Percentiles rank a stretch among this genome's conserved stretches.
Evolutionary conservation across 2,329 filamentous ascomycete genomes (phyloP).

Genomic region (Aureobasidium sp.): DNA sequence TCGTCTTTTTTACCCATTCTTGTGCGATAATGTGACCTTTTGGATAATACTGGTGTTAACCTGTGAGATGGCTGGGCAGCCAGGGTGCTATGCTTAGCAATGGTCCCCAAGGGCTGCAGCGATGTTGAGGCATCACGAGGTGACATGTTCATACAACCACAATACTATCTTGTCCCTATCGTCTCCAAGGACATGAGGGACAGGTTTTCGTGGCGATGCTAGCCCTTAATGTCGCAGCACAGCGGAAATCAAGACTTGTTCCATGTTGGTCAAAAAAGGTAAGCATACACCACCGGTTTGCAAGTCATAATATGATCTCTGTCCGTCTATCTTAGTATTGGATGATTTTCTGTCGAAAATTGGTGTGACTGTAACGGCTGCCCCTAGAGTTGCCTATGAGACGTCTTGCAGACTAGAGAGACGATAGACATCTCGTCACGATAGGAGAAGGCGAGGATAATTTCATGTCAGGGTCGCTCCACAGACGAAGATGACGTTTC

Average conservation of each 20-base stretch:
- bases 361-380: too few relatives aligned
- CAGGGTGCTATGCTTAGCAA: neutral
- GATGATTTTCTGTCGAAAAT: too few relatives aligned
- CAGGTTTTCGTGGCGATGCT: neutral
- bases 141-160: rapidly evolving
- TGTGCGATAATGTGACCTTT: neutral
- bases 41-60: neutral
- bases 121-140: neutral
- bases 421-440: too few relatives aligned
- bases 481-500: neutral
- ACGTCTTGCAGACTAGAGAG: rapidly evolving
- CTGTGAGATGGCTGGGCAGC: neutral
- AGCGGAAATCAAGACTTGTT: neutral
- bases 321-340: too few relatives aligned
- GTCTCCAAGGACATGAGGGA: too few relatives aligned
- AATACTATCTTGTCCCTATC: too few relatives aligned
- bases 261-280: neutral
- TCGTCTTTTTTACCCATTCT: too few relatives aligned
- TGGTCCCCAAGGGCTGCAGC: neutral
- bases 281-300: too few relatives aligned
- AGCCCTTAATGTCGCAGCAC: neutral
- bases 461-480: neutral
- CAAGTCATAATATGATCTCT: too few relatives aligned
- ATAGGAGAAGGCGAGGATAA: neutral
- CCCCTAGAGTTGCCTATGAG: neutral